Conservation (phyloP, 805 yeast species). For the Candida tallmaniae region DNA sequence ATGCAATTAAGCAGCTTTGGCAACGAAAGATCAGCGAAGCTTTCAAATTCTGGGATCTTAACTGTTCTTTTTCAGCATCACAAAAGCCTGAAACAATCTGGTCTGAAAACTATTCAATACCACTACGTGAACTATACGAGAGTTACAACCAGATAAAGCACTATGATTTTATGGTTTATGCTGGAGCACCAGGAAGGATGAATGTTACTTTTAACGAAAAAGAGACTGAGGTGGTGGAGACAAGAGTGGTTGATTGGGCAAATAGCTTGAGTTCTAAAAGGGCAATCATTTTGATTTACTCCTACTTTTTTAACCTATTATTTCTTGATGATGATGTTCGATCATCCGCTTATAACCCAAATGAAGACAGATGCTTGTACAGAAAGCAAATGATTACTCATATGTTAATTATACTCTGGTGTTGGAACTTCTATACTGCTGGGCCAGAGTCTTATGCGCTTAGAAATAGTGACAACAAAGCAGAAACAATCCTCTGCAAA, state of each 20-base stretch:
- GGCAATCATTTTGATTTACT: conserved; percentile 38
- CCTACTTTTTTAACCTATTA: conserved; percentile 8
- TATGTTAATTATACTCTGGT: conserved; percentile 13
- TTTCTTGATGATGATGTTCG: conserved; percentile 2
- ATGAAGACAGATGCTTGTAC: conserved; percentile 10
- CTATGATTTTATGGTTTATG: conserved; percentile 24
- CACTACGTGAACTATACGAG: conserved; percentile 19
- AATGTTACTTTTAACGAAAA: conserved; percentile 37
- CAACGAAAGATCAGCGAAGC: conserved; percentile 11
- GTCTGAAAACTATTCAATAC: conserved; percentile 12
- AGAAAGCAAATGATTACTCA: conserved; percentile 12
- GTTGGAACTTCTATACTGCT: conserved; percentile 8
- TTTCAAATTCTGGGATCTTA: conserved; percentile 10
- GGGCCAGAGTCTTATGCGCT: conserved; percentile 10
- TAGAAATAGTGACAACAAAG: conserved; percentile 1
- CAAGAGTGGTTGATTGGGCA: conserved; percentile 52
- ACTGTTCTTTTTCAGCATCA: conserved; percentile 7
- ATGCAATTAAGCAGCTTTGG: conserved; percentile 10
- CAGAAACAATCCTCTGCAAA: conserved; percentile 7
- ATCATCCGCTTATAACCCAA: conserved; percentile 6
- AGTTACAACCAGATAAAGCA: conserved; percentile 20
- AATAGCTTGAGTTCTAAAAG: conserved; percentile 42
- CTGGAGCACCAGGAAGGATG: conserved; percentile 26
- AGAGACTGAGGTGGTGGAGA: conserved; percentile 45
- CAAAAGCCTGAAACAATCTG: conserved; percentile 16